These are phyloP conservation scores for Bipolaris gigantea DNA, from an alignment of 2,329 filamentous ascomycete species.

Conservation along the genomic window DNA sequence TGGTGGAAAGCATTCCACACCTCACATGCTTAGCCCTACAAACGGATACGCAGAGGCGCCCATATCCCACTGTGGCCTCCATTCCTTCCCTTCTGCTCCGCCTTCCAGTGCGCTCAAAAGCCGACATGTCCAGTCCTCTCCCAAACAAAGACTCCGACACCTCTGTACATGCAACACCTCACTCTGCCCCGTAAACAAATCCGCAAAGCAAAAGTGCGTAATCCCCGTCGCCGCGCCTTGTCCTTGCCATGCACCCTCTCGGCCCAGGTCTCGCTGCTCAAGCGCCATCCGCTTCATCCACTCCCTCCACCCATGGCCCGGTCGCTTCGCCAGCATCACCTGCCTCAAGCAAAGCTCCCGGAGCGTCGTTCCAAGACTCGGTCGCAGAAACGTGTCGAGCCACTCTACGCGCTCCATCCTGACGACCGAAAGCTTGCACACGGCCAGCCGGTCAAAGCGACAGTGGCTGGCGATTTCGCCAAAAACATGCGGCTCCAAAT, in stretches of 20 bases:
- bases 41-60: constrained; percentile 29
- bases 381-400: too few relatives aligned
- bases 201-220: neutral
- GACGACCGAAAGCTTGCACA: constrained; percentile 25
- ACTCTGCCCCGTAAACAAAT: neutral
- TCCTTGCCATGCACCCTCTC: neutral
- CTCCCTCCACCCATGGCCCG: constrained; percentile 12
- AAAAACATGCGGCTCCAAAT: constrained; percentile 28
- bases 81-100: constrained; percentile 2
- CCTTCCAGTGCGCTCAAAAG: constrained; percentile 9
- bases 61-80: constrained; percentile 23
- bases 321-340: constrained; percentile 15
- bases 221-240: neutral
- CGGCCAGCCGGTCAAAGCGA: constrained; percentile 15
- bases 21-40: neutral
- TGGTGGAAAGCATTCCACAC: too few relatives aligned
- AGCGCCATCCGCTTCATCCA: constrained; percentile 7
- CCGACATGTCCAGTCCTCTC: constrained; percentile 7
- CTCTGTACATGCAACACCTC: neutral
- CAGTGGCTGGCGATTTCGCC: constrained; percentile 28
- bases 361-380: constrained; percentile 1
- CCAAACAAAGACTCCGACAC: neutral
- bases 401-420: constrained; percentile 5
- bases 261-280: neutral
- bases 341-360: constrained; percentile 15